Percentiles rank a stretch among this genome's conserved stretches.
phyloP scores from a whole-genome alignment of 2,329 filamentous ascomycete species.

The Thelonectria olida region DNA sequence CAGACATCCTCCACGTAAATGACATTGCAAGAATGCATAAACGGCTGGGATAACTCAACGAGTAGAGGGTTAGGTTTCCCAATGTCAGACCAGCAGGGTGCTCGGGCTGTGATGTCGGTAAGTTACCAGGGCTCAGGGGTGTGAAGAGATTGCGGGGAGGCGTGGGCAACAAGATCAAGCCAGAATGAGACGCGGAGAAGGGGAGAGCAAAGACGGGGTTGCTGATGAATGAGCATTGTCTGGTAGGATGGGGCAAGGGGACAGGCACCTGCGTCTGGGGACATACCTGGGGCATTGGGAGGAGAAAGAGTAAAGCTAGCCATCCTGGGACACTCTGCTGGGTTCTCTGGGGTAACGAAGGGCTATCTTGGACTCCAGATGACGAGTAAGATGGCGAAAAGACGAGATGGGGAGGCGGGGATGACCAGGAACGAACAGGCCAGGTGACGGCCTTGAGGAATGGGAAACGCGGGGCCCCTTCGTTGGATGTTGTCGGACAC shows the following conservation, averaged over 20 bases:
- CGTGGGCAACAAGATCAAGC: constrained; percentile 2
- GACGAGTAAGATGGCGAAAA: constrained; percentile 1
- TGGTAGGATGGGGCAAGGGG: constrained; percentile 18
- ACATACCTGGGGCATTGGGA: constrained; percentile 2
- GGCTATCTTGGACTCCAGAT: not conserved
- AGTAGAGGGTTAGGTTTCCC: not conserved
- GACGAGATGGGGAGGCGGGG: constrained; percentile 3
- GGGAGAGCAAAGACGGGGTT: constrained; percentile 13
- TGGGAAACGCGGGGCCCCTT: constrained; percentile 9
- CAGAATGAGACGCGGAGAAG: constrained; percentile 22
- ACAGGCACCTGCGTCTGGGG: constrained; percentile 10
- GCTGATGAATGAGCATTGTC: constrained; percentile 16
- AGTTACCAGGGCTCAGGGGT: constrained; percentile 16
- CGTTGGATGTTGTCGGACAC: not conserved
- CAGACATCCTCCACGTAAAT: not conserved
- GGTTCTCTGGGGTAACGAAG: not conserved
- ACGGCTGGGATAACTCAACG: not conserved
- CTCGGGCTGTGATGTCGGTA: constrained; percentile 9
- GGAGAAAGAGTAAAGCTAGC: constrained; percentile 5
- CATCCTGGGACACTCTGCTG: constrained; percentile 1
- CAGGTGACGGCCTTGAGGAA: not conserved
- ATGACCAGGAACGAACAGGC: constrained; percentile 2
- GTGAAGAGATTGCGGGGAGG: constrained; percentile 4
- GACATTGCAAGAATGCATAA: not conserved
- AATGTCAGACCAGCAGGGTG: not conserved